Base-by-base conservation (phyloP, 2,329 filamentous ascomycete species). In the Paecilomyces dactylethromorphus region DNA sequence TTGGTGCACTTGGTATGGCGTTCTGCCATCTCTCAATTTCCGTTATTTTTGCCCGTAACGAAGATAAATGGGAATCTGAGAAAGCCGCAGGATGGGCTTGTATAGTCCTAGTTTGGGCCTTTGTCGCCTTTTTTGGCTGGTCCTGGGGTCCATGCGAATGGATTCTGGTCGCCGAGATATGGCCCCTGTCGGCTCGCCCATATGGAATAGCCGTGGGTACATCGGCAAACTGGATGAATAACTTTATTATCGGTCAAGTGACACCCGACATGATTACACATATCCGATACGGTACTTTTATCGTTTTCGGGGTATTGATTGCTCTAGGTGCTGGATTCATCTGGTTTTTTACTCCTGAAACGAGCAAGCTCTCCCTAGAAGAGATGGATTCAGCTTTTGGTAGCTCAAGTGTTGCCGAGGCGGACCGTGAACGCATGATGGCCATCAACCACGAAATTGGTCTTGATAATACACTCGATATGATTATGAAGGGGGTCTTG, bases 1-100 rank as follows among this genome's bases (percentile, higher is more conserved):
- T 63, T 24, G 75, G 88, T 29, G 87, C 87, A 1, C 74, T 88
- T 13, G 87, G 87, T 12, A 91, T 90, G 87, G 84, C 80, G n/a
- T 75, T 80, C 4, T 90, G 85, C 67, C 87, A 90, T 68, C 7
- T 33, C 12, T 8, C 12, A 7, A 33, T 12, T 7, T 7, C 31
- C 12, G 82, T 90, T 62, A 85, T 90, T 64, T 86, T 90, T 59
- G 88, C 85, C 32, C 84, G 80, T 65, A 84, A 86, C 68, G 73
- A 84, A 33, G 68, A 84, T 62, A 72, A 80, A 8, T 91, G 87
- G 81, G 67, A 74, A 0, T 70, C 78, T 0, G 80, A 89, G 58
- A 66, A 73, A 12, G 79, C 81, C 0, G 85, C 87, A 1, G 88
- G 88, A 1, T 91, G 89, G 89, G 88, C 78, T 13, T 82, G 87